Evolutionary conservation across 2,329 filamentous ascomycete species (phyloP), one percentile per base, ranked within the genome.

Genomic region (Aspergillus sp.): DNA sequence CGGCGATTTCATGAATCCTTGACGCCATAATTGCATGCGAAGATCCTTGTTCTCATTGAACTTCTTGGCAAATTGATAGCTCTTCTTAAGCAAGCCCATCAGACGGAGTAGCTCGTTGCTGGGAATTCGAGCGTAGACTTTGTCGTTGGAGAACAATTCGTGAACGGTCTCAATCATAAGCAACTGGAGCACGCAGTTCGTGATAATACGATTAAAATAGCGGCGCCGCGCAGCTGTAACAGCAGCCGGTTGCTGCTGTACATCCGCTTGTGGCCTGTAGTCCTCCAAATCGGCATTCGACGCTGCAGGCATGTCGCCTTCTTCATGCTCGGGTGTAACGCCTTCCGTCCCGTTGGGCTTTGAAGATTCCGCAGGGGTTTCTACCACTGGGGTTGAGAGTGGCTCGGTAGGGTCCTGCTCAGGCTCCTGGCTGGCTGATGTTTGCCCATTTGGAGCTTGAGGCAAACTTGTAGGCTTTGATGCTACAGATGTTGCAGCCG

Each of bases 141-240:
- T 87, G 74, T 98, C 93, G 77, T 98, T 99, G 69, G 93, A 96
- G 81, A 99, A 99, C 53, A 99, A 87, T 77, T 99, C 96, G 72
- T 96, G 96, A 47, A 99, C 96, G 0, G 96, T 99, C 77, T 99
- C 96, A 70, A 99, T 99, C 93, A 99, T 99, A 66, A 99, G 87
- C 2, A 99, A 86, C 77, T 99, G 96, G 8, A 99, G 83, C 4
- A 99, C 96, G 75, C 95, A 99, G 68, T 96, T 94, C 15, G 94
- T 97, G 77, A 99, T 99, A 77, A 99, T 99, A 69, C 94, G 91
- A 80, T 99, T 99, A 84, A 99, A 99, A 82, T 97, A 97, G 56
- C 93, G 90, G 41, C 95, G 88, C 28, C 95, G 91, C 0, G 95
- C 93, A 2, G 93, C 92, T 1, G 95, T 98, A 5, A 99, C 94